Base-by-base conservation (phyloP, 2,329 filamentous ascomycete genomes). In the Beauveria pseudobassiana region DNA sequence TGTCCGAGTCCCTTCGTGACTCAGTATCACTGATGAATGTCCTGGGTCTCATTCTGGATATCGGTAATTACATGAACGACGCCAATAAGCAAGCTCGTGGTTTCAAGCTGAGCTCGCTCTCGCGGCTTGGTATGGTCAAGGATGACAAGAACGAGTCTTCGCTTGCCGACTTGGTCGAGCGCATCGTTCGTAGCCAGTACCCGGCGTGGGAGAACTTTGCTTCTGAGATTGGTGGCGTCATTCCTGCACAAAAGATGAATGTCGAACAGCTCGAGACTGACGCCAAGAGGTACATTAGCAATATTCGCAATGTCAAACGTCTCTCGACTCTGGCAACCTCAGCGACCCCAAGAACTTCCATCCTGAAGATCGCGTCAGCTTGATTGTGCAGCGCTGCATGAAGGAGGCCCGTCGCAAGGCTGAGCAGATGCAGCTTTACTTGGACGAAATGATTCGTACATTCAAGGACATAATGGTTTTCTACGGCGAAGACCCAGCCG, bases 31-130 rank as follows among this genome's bases (percentile, higher is more conserved):
- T 99, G 69, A 96, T 98, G 88, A 97, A 96, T 67, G 92, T 99
- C 52, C 85, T 99, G 62, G 93, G 93, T 63, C 82, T 98, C 64
- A 99, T 99, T 75, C 80, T 99, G 69, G 93, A 97, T 74, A 96
- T 99, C 71, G 95, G 95, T 75, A 99, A 99, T 76, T 99, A 96
- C 82, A 99, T 99, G 95, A 99, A 99, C 80, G 95, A 98, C 72
- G 89, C 93, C 61, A 98, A 97, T 78, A 99, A 99, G 78, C 95
- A 98, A 77, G 95, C 95, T 4, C 90, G 89, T 62, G 95, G 95
- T 65, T 99, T 99, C 87, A 99, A 99, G 79, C 85, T 99, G 16
- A 95, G 92, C 71, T 97, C 95, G 6, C 86, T 99, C 54, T 90
- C 91, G 30, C 87, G 95, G 61, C 80, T 99, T 61, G 93, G 89